Conservation (phyloP, 257 asterid species). For the Solanum commersonii region DNA sequence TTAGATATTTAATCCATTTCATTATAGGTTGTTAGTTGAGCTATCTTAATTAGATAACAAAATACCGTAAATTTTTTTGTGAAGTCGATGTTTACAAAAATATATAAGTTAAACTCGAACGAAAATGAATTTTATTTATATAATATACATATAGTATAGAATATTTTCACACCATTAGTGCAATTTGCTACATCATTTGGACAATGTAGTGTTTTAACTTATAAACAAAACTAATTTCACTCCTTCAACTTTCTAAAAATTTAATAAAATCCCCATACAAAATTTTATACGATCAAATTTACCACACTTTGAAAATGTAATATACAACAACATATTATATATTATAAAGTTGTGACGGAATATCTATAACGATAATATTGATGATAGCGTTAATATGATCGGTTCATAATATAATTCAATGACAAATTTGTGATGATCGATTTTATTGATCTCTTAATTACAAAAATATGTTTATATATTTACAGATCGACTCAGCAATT, state of each 20-base stretch:
- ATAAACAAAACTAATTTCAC: background rate
- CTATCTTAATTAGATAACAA: background rate
- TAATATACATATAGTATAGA: background rate
- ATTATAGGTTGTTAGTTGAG: background rate
- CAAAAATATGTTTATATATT: too few species aligned
- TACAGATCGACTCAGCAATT: slow-evolving; percentile 34
- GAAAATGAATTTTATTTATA: background rate
- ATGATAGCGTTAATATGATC: too few species aligned
- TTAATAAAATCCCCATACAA: background rate
- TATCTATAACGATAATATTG: too few species aligned
- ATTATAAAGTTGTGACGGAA: background rate
- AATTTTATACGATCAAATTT: background rate
- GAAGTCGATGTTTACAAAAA: too few species aligned
- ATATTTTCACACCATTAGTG: background rate
- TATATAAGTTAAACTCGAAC: background rate
- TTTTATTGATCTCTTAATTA: too few species aligned
- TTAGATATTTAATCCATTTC: background rate
- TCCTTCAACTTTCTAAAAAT: background rate
- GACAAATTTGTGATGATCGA: too few species aligned
- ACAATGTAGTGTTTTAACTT: background rate
- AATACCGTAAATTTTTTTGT: too few species aligned
- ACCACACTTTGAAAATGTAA: background rate
- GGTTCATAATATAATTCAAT: too few species aligned
- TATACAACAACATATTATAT: background rate
- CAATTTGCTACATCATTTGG: background rate